Evolutionary conservation across 2,329 filamentous ascomycete genomes (phyloP).

Genomic region (Aspergillus hortae): DNA sequence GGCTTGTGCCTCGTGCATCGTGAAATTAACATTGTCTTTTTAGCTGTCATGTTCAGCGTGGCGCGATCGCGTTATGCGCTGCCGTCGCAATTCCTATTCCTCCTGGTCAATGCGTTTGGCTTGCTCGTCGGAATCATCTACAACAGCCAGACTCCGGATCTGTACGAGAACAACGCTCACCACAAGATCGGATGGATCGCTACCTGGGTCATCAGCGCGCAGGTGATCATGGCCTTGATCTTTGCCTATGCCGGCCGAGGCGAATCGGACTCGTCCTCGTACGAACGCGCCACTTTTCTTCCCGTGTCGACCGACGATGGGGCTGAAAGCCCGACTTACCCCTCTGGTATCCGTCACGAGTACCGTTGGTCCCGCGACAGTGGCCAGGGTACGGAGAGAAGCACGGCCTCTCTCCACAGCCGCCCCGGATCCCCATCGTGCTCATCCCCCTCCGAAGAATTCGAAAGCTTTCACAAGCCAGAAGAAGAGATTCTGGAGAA

Average conservation of each 20-base stretch:
- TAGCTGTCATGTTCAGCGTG: constrained; percentile 82
- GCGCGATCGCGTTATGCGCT: constrained; percentile 73
- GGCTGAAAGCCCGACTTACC: constrained; percentile 50
- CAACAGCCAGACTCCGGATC: constrained; percentile 20
- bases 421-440: constrained; percentile 60
- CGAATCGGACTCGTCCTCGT: constrained; percentile 26
- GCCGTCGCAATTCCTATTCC: constrained; percentile 40
- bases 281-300: constrained; percentile 59
- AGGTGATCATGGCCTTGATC: constrained; percentile 66
- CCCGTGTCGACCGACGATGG: constrained; percentile 58
- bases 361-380: constrained; percentile 68
- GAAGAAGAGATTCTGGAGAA: constrained; percentile 45
- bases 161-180: constrained; percentile 20
- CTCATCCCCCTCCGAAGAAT: constrained; percentile 45
- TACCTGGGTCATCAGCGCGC: constrained; percentile 67
- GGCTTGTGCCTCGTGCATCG: not conserved
- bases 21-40: constrained; percentile 8
- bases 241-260: constrained; percentile 56
- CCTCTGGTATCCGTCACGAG: constrained; percentile 31
- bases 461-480: constrained; percentile 48
- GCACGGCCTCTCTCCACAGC: constrained; percentile 64
- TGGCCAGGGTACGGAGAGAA: constrained; percentile 69
- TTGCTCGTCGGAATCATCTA: constrained; percentile 19
- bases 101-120: constrained; percentile 17
- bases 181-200: constrained; percentile 60